Evolutionary conservation across 1,139 yeast species (phyloP).

Genomic region (Ogataea hybrid): DNA sequence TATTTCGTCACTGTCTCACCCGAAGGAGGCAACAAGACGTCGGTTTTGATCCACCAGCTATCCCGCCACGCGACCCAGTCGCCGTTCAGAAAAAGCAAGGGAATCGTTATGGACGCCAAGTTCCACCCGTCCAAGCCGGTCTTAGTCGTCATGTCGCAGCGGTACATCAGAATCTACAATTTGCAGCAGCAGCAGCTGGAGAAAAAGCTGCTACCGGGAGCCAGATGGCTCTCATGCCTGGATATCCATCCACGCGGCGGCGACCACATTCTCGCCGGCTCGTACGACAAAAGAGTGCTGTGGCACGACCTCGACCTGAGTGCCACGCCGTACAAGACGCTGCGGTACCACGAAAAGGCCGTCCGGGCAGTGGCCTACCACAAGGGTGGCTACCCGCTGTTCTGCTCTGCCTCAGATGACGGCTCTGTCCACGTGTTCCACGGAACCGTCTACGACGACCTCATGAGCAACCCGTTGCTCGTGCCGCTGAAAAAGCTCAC

Average conservation of each 20-base stretch:
- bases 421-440: constrained; percentile 94
- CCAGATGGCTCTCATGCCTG: constrained; percentile 87
- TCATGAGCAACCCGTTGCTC: constrained; percentile 90
- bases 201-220: constrained; percentile 91
- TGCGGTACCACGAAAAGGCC: constrained; percentile 93
- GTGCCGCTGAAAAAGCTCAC: constrained; percentile 94
- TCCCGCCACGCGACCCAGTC: constrained; percentile 97
- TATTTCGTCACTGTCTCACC: constrained; percentile 94
- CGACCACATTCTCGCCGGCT: constrained; percentile 87
- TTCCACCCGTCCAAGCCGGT: constrained; percentile 98
- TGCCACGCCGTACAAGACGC: constrained; percentile 88
- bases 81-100: constrained; percentile 91
- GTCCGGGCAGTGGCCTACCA: constrained; percentile 89
- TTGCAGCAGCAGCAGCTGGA: constrained; percentile 79
- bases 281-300: constrained; percentile 90
- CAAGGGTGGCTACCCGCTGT: constrained; percentile 78
- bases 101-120: constrained; percentile 92
- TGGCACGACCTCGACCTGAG: constrained; percentile 97
- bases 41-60: constrained; percentile 90
- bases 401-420: constrained; percentile 97
- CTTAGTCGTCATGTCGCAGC: constrained; percentile 89
- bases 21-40: constrained; percentile 71
- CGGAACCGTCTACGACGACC: constrained; percentile 93
- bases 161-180: constrained; percentile 88
- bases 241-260: constrained; percentile 93